Percentiles rank a stretch among this genome's conserved stretches.
Evolutionary conservation across 768 basidiomycete species (phyloP).

Genomic region (Clavulina sp.): DNA sequence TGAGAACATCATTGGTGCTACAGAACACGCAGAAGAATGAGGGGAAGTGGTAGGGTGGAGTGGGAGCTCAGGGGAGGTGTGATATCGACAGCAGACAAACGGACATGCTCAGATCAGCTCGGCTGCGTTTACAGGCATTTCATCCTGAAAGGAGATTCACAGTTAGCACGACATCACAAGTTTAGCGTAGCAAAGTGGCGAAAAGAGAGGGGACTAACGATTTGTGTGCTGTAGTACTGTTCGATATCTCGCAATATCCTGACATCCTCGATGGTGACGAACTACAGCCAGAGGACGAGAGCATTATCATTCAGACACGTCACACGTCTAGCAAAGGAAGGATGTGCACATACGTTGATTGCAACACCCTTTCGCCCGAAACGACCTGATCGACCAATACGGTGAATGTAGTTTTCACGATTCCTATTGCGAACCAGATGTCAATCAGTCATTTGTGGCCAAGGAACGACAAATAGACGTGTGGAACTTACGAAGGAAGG

Average conservation of each 20-base stretch:
- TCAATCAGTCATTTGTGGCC: background rate
- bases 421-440: constrained; percentile 34
- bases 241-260: constrained; percentile 95
- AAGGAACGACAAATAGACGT: background rate
- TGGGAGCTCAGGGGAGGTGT: background rate
- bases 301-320: background rate
- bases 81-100: background rate
- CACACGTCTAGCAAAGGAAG: background rate
- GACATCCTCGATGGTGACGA: constrained; percentile 89
- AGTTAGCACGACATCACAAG: too few relatives aligned
- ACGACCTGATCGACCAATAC: constrained; percentile 96
- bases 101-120: constrained; percentile 59
- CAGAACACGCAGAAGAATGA: background rate
- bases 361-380: constrained; percentile 99
- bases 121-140: constrained; percentile 98
- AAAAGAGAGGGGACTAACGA: constrained; percentile 33
- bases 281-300: constrained; percentile 30
- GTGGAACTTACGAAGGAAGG: constrained; percentile 16
- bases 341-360: constrained; percentile 59
- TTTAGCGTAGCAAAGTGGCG: constrained; percentile 13
- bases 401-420: constrained; percentile 99
- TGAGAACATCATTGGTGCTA: background rate
- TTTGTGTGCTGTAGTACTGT: constrained; percentile 93
- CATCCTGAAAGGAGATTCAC: constrained; percentile 40
- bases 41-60: background rate